Evolutionary conservation across 1,139 yeast genomes (phyloP), one percentile per base, ranked within the genome.

Genomic region (Candida freyschussii): DNA sequence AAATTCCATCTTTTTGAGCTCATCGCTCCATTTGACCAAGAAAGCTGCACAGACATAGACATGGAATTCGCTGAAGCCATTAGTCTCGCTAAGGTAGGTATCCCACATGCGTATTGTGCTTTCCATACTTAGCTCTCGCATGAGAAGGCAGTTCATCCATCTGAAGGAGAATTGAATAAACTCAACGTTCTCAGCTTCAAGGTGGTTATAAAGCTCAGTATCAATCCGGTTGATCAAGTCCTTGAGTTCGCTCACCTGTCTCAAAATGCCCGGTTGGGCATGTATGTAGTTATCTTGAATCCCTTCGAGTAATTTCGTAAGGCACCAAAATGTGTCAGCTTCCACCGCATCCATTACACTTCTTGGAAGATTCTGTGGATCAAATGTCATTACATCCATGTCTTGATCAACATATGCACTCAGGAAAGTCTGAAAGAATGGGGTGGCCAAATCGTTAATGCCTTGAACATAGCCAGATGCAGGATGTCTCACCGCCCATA

Each of bases 391-490:
- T 11, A 71, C 70, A 27, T 72, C 60, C 9, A 67, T 56, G 25
- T 56, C 60, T 14, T 60, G 53, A 16, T 57, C 54, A 26, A 79
- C 49, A 54, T 89, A 89, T 40, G 80, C 78, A 4, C 78, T 68
- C 33, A 93, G 59, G 53, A 91, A 91, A 0, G 91, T 80, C 57
- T 91, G 96, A 57, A 73, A 89, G 56, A 93, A 87, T 2, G 99
- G 98, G 0, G 97, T 91, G 13, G 81, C 87, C 36, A 91, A 67
- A 58, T 91, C 99, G 56, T 91, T 91, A 37, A 91, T 93, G 17
- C 99, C 99, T 60, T 91, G 99, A n/a, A 91, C 99, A 57, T 91
- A 91, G 4, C 99, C 99, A 53, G 93, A 79, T 4, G 97, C 96
- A 1, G 99, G 98, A 54, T 93, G 98, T 41, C 98, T 72, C 14